These are phyloP conservation scores for Cystobasidium sp. DNA, from an alignment of 1,284 basidiomycete species.

Conservation along the genomic window DNA sequence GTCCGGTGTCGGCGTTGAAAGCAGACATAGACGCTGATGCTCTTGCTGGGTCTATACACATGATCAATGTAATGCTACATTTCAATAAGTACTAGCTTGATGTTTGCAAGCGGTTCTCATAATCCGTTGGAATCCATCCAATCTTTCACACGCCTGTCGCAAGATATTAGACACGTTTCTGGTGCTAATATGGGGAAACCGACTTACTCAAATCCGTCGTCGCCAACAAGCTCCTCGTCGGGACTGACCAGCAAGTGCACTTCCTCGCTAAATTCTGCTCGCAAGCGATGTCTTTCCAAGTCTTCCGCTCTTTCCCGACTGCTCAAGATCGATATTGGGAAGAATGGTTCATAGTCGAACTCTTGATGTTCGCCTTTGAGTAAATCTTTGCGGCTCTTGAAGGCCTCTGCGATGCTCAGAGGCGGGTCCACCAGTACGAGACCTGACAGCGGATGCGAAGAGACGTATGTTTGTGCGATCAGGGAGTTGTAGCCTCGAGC, in stretches of 20 bases:
- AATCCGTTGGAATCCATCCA: slow-evolving; percentile 42
- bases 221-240: slow-evolving; percentile 2
- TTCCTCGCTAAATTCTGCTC: slow-evolving; percentile 34
- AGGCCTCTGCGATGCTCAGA: slow-evolving; percentile 17
- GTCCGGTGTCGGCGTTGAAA: slow-evolving; percentile 34
- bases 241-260: slow-evolving; percentile 37
- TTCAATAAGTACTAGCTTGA: background rate
- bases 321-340: slow-evolving; percentile 44
- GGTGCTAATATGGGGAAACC: background rate
- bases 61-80: background rate
- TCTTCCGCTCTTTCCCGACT: slow-evolving; percentile 9
- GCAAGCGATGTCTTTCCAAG: slow-evolving; percentile 29
- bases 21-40: slow-evolving; percentile 28
- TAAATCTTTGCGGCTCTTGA: slow-evolving; percentile 22
- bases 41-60: background rate
- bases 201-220: slow-evolving; percentile 34
- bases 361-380: slow-evolving; percentile 26
- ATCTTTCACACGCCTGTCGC: slow-evolving; percentile 35
- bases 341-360: slow-evolving; percentile 48
- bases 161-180: background rate
- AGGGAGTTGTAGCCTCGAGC: slow-evolving; percentile 28
- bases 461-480: slow-evolving; percentile 48
- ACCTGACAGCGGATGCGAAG: slow-evolving; percentile 46
- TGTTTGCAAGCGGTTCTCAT: background rate
- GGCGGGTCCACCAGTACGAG: slow-evolving; percentile 47